Base-by-base conservation (phyloP, 1,284 basidiomycete species). In the Porogramme epimiltina region DNA sequence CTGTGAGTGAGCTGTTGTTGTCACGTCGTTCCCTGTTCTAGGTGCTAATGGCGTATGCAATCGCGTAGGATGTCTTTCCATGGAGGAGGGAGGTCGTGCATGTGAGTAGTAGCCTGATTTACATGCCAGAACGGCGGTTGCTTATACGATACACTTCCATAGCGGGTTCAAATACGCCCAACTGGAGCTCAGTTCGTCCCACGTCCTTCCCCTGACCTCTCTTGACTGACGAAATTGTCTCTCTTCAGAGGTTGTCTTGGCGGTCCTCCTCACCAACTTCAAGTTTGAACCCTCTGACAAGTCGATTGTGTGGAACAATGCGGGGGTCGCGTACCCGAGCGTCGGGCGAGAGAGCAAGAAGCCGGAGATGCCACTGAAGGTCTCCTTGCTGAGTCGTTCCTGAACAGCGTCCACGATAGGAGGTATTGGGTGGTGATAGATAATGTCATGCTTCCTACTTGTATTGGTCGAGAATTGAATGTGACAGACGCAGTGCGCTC, bases 111-210 rank as follows among this genome's bases (percentile, higher is more conserved):
- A 3, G 8, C 16, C 23, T 26, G 8, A 13, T 5, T 24, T 22
- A 25, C 38, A 3, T 31, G 2, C 8, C 46, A 19, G 22, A 13
- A 11, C 8, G 25, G 24, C 16, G 46, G 23, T 10, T 11, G 10
- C 4, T 10, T 3, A 13, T 24, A 6, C 19, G 9, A 19, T 19
- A 10, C 13, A 5, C 16, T 16, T 16, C 11, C 4, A n/a, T 28
- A 69, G 67, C 24, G 67, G 68, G 4, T 69, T 67, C 55, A 66
- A 64, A 45, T 69, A 66, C 50, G 61, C 68, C 5, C 62, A 68
- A 45, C 52, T 70, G 25, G 68, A 70, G 50, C 67, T 70, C 59
- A 70, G 67, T 69, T 9, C 34, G 34, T 37, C 34, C 16, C 16
- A 6, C 34, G 20, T 28, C 3, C 16, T n/a, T n/a, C 5, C n/a